A percentile compares a stretch with the other conserved stretches of the same genome.
These are phyloP conservation scores for Sporothrix humicola DNA, from an alignment of 2,329 filamentous ascomycete genomes.

Conservation along the genomic window DNA sequence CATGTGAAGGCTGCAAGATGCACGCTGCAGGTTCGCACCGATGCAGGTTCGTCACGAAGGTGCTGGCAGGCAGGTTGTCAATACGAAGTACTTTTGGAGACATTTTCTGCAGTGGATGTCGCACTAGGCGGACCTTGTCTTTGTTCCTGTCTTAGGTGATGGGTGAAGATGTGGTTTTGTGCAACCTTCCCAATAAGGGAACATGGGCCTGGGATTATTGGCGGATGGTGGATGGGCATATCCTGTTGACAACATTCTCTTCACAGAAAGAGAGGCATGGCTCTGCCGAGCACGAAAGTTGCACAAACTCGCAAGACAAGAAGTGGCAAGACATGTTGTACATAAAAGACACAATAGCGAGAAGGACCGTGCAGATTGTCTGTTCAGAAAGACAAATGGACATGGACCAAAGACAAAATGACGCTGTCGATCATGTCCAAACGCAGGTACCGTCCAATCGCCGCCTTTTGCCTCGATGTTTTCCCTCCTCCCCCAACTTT, in stretches of 20 bases:
- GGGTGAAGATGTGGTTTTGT: not conserved
- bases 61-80: not conserved
- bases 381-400: not conserved
- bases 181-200: slow-evolving; percentile 2
- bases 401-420: not conserved
- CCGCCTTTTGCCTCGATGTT: not conserved
- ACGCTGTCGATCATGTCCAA: not conserved
- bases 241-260: not conserved
- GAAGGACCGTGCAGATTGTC: not conserved
- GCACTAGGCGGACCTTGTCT: slow-evolving; percentile 8
- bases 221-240: too few relatives aligned
- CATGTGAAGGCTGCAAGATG: too few relatives aligned
- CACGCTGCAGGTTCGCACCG: not conserved
- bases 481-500: not conserved
- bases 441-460: slow-evolving; percentile 18
- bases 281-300: slow-evolving; percentile 4
- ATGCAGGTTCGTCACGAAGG: slow-evolving; percentile 23
- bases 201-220: not conserved
- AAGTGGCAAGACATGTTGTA: not conserved
- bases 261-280: not conserved
- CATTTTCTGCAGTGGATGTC: not conserved
- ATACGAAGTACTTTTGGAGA: not conserved
- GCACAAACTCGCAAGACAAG: not conserved
- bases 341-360: not conserved
- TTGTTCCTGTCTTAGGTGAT: slow-evolving; percentile 7